Percentiles rank a stretch among this genome's conserved stretches.
These are phyloP conservation scores for Margaritispora aquatica DNA, from an alignment of 495 filamentous ascomycete genomes.

Conservation along the genomic window DNA sequence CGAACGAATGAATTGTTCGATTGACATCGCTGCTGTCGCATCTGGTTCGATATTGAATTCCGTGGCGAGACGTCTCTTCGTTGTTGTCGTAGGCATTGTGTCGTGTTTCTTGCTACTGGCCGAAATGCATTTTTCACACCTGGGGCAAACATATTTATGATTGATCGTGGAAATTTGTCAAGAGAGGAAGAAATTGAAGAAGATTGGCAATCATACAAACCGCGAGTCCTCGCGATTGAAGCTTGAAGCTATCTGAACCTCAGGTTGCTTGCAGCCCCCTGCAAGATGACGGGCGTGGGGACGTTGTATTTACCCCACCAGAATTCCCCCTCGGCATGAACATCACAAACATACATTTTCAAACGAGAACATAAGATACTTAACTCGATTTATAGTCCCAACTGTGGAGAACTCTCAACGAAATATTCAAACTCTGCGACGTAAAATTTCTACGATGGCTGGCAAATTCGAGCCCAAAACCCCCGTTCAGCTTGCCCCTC, in stretches of 20 bases:
- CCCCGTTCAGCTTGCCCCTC: slow-evolving; percentile 73
- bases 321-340: background rate
- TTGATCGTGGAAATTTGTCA: background rate
- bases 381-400: too few relatives aligned
- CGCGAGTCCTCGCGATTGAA: too few relatives aligned
- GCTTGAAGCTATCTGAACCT: background rate
- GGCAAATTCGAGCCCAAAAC: slow-evolving; percentile 81
- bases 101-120: slow-evolving; percentile 8
- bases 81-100: slow-evolving; percentile 21
- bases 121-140: slow-evolving; percentile 8
- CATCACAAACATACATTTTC: background rate
- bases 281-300: background rate
- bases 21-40: slow-evolving; percentile 15
- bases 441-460: slow-evolving; percentile 43
- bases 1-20: background rate
- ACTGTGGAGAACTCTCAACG: too few relatives aligned
- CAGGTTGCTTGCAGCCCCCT: background rate
- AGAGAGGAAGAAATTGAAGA: background rate
- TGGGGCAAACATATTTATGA: slow-evolving; percentile 19
- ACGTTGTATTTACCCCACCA: background rate
- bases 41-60: slow-evolving; percentile 12
- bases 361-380: too few relatives aligned
- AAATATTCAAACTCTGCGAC: too few relatives aligned
- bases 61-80: slow-evolving; percentile 8
- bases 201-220: background rate